A percentile compares a stretch with the other conserved stretches of the same genome.
These are phyloP conservation scores for Ogataea henricii DNA, from an alignment of 805 yeast species.

Conservation along the genomic window DNA sequence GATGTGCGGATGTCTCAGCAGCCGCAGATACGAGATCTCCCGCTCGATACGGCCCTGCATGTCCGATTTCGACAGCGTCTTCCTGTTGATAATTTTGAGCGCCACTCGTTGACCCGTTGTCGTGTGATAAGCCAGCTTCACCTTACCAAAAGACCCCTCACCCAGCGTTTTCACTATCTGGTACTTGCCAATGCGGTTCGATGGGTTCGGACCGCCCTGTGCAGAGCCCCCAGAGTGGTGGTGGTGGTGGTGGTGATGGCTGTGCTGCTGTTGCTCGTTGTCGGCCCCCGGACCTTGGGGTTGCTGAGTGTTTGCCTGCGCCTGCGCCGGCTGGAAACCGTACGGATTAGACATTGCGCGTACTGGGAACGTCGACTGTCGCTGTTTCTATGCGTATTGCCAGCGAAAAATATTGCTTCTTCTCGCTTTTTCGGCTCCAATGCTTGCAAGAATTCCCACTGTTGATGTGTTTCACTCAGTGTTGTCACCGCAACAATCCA, in stretches of 20 bases:
- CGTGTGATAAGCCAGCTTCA: conserved; percentile 84
- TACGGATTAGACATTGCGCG: conserved; percentile 8
- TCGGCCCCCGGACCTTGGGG: conserved; percentile 11
- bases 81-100: conserved; percentile 86
- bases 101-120: conserved; percentile 94
- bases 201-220: conserved; percentile 13
- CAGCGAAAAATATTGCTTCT: not conserved
- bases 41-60: conserved; percentile 97
- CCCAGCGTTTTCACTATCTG: conserved; percentile 92
- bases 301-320: conserved; percentile 12
- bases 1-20: conserved; percentile 93
- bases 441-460: not conserved
- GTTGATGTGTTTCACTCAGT: not conserved
- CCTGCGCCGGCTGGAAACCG: conserved; percentile 13
- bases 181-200: conserved; percentile 77
- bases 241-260: conserved; percentile 25
- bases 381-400: not conserved
- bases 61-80: conserved; percentile 89
- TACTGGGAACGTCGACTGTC: not conserved
- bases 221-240: conserved; percentile 15
- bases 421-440: too few species aligned
- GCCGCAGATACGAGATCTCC: conserved; percentile 84
- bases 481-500: not conserved
- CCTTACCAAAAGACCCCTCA: conserved; percentile 97
- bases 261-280: conserved; percentile 18